Conservation (phyloP, 1,284 basidiomycete species). For the Puccinia hordei region DNA sequence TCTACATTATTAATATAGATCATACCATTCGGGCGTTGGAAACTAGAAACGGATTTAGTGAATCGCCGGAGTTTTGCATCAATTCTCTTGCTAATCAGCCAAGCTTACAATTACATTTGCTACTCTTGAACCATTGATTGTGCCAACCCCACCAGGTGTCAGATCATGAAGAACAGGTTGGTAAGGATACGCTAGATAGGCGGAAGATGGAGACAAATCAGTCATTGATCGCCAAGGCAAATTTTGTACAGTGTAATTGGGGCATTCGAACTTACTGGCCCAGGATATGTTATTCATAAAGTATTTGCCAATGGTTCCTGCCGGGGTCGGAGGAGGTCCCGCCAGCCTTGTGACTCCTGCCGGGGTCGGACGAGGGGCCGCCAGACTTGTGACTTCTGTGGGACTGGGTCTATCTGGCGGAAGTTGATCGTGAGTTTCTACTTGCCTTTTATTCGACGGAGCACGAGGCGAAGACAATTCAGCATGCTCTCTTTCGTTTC, state of each 20-base stretch:
- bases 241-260: not conserved
- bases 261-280: constrained; percentile 15
- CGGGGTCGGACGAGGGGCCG: no score
- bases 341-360: constrained; percentile 5
- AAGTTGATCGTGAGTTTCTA: not conserved
- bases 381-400: no score
- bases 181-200: constrained; percentile 31
- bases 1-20: constrained; percentile 46
- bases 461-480: not conserved
- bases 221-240: not conserved
- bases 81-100: not conserved
- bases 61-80: constrained; percentile 8
- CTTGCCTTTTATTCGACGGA: not conserved
- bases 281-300: constrained; percentile 42
- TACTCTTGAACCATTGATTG: constrained; percentile 29
- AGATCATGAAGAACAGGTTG: constrained; percentile 48
- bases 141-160: constrained; percentile 18
- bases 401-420: not conserved
- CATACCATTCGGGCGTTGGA: constrained; percentile 47
- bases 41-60: constrained; percentile 5
- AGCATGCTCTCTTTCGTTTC: not conserved
- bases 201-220: not conserved
- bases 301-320: constrained; percentile 20
- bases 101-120: constrained; percentile 42
- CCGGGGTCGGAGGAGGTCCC: constrained; percentile 32